Evolutionary conservation across 1,284 basidiomycete species (phyloP).

Genomic region (Bjerkandera adusta): DNA sequence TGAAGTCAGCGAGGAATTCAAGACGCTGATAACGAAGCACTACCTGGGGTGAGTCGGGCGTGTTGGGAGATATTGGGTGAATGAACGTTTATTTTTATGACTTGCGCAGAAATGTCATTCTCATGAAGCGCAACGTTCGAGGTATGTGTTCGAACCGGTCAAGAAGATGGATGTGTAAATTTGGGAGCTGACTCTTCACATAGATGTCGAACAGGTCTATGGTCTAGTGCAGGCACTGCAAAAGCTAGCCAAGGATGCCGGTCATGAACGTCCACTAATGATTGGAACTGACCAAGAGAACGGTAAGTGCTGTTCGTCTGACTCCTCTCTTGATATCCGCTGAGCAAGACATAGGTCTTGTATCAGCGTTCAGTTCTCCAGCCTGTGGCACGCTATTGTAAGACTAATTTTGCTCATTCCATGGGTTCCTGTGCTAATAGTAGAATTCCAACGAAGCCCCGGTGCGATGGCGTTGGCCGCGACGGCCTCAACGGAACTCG

Average conservation of each 20-base stretch:
- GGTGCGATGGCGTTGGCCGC: conserved; percentile 72
- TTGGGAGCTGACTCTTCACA: conserved; percentile 1
- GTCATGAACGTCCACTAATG: conserved; percentile 54
- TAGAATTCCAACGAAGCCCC: conserved; percentile 53
- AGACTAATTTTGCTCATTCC: conserved; percentile 19
- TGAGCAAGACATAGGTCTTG: conserved; percentile 43
- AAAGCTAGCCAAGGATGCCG: conserved; percentile 49
- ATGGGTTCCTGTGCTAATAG: background rate
- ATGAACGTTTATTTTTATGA: background rate
- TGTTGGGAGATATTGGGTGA: background rate
- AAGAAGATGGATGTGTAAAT: background rate
- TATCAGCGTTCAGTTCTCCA: conserved; percentile 55
- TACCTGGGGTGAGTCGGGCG: conserved; percentile 46
- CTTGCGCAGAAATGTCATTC: conserved; percentile 48
- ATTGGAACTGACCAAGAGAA: conserved; percentile 75
- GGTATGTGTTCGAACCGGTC: conserved; percentile 30
- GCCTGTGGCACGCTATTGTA: conserved; percentile 66
- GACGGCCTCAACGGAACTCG: conserved; percentile 44
- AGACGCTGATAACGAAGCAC: conserved; percentile 57
- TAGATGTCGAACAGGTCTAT: conserved; percentile 52
- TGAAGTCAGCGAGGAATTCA: conserved; percentile 49
- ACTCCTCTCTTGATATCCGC: background rate
- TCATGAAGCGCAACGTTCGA: conserved; percentile 66
- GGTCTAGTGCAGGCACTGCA: conserved; percentile 49
- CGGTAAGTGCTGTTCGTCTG: conserved; percentile 34